phyloP scores from a whole-genome alignment of 495 filamentous ascomycete species.

The Daldinia loculata region DNA sequence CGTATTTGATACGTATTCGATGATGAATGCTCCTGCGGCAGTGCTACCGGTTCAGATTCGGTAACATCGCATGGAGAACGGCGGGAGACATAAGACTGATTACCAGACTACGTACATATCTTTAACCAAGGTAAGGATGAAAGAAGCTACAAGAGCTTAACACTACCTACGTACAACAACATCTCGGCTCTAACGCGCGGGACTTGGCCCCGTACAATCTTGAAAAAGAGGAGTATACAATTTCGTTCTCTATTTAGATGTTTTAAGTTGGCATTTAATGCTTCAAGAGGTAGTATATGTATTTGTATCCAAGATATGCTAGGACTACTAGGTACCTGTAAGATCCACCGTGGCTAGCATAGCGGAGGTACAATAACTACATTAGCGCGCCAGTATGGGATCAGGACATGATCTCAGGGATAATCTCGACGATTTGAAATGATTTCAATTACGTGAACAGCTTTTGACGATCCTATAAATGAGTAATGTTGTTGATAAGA shows the following conservation, averaged over 20 bases:
- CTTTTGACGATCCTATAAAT: too few relatives aligned
- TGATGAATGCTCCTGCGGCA: slow-evolving; percentile 29
- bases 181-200: not conserved
- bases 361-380: too few relatives aligned
- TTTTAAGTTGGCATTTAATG: not conserved
- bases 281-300: not conserved
- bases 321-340: not conserved
- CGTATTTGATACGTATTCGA: slow-evolving; percentile 25
- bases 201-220: not conserved
- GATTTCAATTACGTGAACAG: too few relatives aligned
- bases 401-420: too few relatives aligned
- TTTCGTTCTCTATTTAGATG: not conserved
- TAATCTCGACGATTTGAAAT: too few relatives aligned
- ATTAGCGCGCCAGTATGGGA: too few relatives aligned
- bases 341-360: too few relatives aligned
- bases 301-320: not conserved
- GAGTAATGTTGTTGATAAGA: too few relatives aligned
- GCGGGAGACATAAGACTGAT: slow-evolving; percentile 21
- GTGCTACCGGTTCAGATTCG: slow-evolving; percentile 38
- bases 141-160: not conserved
- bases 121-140: not conserved
- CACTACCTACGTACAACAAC: not conserved
- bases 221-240: not conserved
- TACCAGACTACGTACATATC: not conserved
- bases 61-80: slow-evolving; percentile 35